These are phyloP conservation scores for Azolla pinnata DNA, from an alignment of 75 land plant species.

Conservation along the genomic window DNA sequence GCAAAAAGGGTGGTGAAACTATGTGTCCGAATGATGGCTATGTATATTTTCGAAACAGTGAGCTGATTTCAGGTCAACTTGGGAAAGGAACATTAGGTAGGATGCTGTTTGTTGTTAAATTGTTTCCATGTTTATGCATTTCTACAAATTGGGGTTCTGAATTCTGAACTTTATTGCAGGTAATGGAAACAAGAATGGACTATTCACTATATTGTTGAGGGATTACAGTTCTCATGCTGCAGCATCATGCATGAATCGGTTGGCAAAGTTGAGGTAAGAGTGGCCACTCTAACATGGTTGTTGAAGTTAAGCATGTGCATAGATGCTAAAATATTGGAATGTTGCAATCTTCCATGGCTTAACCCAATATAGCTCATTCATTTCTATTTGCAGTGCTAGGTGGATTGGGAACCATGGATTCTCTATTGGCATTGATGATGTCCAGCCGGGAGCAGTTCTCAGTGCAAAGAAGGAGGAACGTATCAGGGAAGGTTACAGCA, in stretches of 20 bases:
- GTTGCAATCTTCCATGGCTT: too few species aligned
- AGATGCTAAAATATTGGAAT: too few species aligned
- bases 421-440: slow-evolving; percentile 97
- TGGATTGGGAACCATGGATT: slow-evolving; percentile 99
- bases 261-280: slow-evolving; percentile 86
- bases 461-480: slow-evolving; percentile 32
- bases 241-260: slow-evolving; percentile 93
- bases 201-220: slow-evolving; percentile 77
- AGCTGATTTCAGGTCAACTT: slow-evolving; percentile 79
- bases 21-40: slow-evolving; percentile 89
- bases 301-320: too few species aligned
- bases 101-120: slow-evolving; percentile 6
- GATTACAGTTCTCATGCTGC: slow-evolving; percentile 86
- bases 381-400: slow-evolving; percentile 61
- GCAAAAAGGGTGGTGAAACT: slow-evolving; percentile 34
- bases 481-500: slow-evolving; percentile 43
- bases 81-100: slow-evolving; percentile 91
- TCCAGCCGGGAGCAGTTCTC: slow-evolving; percentile 62
- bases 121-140: slow-evolving; percentile 1
- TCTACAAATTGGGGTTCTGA: too few species aligned
- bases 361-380: not conserved
- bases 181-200: slow-evolving; percentile 92
- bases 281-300: too few species aligned
- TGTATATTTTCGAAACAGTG: slow-evolving; percentile 92
- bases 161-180: slow-evolving; percentile 43